Conservation (phyloP, 108 stramenopile species). For the Stephanodiscus triporus region DNA sequence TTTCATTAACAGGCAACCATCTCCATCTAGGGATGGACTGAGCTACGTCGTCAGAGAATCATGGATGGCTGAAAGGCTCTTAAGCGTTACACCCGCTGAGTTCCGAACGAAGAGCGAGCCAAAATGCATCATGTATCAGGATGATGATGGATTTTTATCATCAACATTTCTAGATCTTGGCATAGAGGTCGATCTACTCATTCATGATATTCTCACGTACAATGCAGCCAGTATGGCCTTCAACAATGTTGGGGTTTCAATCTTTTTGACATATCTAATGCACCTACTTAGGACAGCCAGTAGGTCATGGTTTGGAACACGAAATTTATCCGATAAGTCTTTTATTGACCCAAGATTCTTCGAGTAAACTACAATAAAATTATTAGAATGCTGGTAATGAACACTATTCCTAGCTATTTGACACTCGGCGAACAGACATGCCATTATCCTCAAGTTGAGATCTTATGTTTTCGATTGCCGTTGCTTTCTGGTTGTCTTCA, state of each 20-base stretch:
- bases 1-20: conserved; percentile 40
- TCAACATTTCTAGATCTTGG: conserved; percentile 70
- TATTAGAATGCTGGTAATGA: too few species aligned
- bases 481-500: conserved; percentile 13
- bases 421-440: conserved; percentile 36
- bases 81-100: conserved; percentile 51
- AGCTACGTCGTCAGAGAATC: conserved; percentile 36
- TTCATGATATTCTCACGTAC: conserved; percentile 73
- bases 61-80: conserved; percentile 29
- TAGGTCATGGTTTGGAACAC: conserved; percentile 46
- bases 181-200: conserved; percentile 59
- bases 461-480: conserved; percentile 30
- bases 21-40: conserved; percentile 27
- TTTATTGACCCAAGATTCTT: conserved; percentile 70
- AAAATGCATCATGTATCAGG: conserved; percentile 68
- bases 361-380: conserved; percentile 25
- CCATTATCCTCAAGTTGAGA: conserved; percentile 14
- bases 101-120: conserved; percentile 35
- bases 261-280: conserved; percentile 59
- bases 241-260: conserved; percentile 44
- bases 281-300: conserved; percentile 48
- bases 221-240: conserved; percentile 64
- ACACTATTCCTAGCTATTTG: conserved; percentile 10
- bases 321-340: conserved; percentile 63
- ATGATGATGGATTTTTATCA: conserved; percentile 54